These are phyloP conservation scores for Inosperma sp. DNA, from an alignment of 768 basidiomycete species.

Conservation along the genomic window DNA sequence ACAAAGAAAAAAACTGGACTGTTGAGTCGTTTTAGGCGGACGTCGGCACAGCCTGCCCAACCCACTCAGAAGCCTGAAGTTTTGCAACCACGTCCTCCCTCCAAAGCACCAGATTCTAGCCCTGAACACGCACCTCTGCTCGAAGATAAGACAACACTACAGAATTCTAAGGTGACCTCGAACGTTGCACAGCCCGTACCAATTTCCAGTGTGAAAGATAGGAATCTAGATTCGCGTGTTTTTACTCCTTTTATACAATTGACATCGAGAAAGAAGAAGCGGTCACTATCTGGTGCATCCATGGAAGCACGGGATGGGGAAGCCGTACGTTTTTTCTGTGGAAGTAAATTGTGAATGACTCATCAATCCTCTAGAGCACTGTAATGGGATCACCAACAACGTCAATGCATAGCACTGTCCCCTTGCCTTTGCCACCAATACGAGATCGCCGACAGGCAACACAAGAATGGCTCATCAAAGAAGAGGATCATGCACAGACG, in stretches of 20 bases:
- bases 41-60: slow-evolving; percentile 16
- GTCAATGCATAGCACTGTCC: slow-evolving; percentile 56
- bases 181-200: slow-evolving; percentile 29
- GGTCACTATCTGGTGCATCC: slow-evolving; percentile 69
- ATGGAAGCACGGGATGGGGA: slow-evolving; percentile 78
- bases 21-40: slow-evolving; percentile 32
- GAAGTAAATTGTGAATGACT: slow-evolving; percentile 10
- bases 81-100: slow-evolving; percentile 20
- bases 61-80: slow-evolving; percentile 22
- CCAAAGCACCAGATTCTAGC: slow-evolving; percentile 20
- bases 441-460: slow-evolving; percentile 65
- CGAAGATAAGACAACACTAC: slow-evolving; percentile 8
- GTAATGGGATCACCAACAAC: slow-evolving; percentile 71
- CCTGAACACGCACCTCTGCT: slow-evolving; percentile 13
- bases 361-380: slow-evolving; percentile 54
- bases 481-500: slow-evolving; percentile 45
- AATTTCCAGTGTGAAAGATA: slow-evolving; percentile 33
- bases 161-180: slow-evolving; percentile 5
- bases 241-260: slow-evolving; percentile 64
- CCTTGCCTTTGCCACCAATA: slow-evolving; percentile 50
- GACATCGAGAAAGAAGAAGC: slow-evolving; percentile 50
- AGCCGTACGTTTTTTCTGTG: slow-evolving; percentile 47
- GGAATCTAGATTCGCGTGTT: slow-evolving; percentile 41
- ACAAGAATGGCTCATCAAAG: slow-evolving; percentile 64
- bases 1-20: slow-evolving; percentile 38